Evolutionary conservation across 2,329 filamentous ascomycete genomes (phyloP).

Genomic region (Curvularia verruculosa): DNA sequence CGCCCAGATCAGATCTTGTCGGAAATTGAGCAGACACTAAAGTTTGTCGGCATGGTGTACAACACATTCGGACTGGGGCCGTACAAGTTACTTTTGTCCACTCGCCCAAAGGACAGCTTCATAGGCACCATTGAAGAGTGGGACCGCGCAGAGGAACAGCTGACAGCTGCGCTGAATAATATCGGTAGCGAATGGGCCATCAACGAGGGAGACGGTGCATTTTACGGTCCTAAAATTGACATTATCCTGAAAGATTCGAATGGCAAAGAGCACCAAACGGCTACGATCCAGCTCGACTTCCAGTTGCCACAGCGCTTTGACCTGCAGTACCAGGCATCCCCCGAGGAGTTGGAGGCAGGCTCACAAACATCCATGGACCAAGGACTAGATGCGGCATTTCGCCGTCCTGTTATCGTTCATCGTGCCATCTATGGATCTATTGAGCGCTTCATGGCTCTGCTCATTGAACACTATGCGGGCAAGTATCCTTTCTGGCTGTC

Average conservation of each 20-base stretch:
- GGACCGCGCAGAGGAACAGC: constrained; percentile 69
- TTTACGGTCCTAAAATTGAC: constrained; percentile 92
- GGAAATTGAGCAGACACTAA: constrained; percentile 75
- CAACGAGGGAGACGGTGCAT: constrained; percentile 83
- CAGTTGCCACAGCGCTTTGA: constrained; percentile 84
- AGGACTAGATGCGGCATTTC: constrained; percentile 32
- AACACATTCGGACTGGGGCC: constrained; percentile 71
- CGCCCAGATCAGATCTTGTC: constrained; percentile 74
- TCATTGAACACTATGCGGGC: constrained; percentile 83
- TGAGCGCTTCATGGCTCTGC: constrained; percentile 81
- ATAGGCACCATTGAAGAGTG: constrained; percentile 77
- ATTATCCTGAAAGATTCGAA: constrained; percentile 76
- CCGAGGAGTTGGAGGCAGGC: constrained; percentile 65
- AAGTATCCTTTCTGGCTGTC: constrained; percentile 87
- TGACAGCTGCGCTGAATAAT: constrained; percentile 66
- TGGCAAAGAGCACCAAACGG: constrained; percentile 86
- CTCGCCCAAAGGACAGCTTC: constrained; percentile 74
- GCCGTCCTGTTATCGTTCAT: constrained; percentile 77
- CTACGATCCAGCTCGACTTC: constrained; percentile 88
- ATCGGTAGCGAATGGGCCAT: constrained; percentile 73
- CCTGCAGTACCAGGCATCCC: constrained; percentile 74
- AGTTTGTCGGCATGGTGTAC: constrained; percentile 77
- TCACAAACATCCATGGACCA: constrained; percentile 55
- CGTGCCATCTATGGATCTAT: constrained; percentile 83
- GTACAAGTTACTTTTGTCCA: constrained; percentile 79